Base-by-base conservation (phyloP, 805 yeast species). In the Myxozyma sirexii region DNA sequence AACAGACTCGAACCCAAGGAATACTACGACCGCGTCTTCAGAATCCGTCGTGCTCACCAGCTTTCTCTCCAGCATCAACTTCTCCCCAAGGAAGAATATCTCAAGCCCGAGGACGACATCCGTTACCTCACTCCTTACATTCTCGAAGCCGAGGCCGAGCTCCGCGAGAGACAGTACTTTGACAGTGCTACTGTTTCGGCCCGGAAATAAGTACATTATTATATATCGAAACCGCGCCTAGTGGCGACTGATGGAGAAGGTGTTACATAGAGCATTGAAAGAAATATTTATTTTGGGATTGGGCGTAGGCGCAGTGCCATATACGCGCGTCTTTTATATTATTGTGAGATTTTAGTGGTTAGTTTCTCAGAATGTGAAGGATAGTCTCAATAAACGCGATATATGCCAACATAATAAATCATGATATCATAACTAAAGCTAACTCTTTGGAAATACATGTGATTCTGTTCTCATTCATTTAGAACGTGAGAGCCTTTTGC, bases 61-160 rank as follows among this genome's bases (percentile, higher is more conserved):
- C 82, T 84, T 57, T 82, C 92, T 50, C 80, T 92, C 68, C 80
- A 92, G 58, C 96, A 90, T 75, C 91, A 88, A 71, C 77, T 94
- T 63, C 82, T 94, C 70, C 96, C 98, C 70, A 80, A 83, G 64
- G 82, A 82, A 71, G 86, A 93, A 77, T 87, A 86, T 70, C 79
- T 89, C 64, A 83, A 85, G 75, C 83, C 90, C 31, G 89, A 85
- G 72, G 93, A 93, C 64, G 96, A 90, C 75, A 76, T 77, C 59
- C 88, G 88, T 69, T 92, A 91, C 79, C 81, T 94, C 73, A 77
- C 88, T 61, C 97, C 97, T 69, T 88, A 88, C 80, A 79, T 94
- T 64, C 82, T 92, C 72, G 97, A 94, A 81, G 96, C 93, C 63
- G 98, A 94, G 80, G 90, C 89, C 70, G 97, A 90, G 77, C 87